Base-by-base conservation (phyloP, 805 yeast genomes). In the Metschnikowia cubensis region DNA sequence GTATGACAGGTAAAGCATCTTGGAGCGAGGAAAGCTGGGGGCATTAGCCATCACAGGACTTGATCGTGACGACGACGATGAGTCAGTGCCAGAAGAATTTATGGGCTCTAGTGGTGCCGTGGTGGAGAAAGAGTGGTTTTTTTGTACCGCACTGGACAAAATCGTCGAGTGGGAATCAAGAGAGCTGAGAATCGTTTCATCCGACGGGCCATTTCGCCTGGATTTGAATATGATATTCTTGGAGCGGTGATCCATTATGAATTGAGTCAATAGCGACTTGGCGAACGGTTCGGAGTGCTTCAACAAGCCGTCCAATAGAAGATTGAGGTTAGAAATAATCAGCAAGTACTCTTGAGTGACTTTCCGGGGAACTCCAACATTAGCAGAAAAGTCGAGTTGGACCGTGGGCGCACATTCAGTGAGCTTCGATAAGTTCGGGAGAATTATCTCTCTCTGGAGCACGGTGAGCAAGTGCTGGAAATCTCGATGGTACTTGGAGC, bases 401-500 rank as follows among this genome's bases (percentile, higher is more conserved):
- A 36, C 35, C 14, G 47, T 18, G 35, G 47, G 35, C 15, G 35
- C 35, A 33, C 20, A 14, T 22, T 34, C 46, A 8, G 39, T 34
- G 21, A 43, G 39, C 17, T 35, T 35, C 4, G 46, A 17, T 22
- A 21, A 6, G 14, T 15, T 35, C 13, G 39, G 38, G 5, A 43
- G 20, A 2, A 21, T 17, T 4, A 35, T 43, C 13, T 35, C 32
- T 15, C 18, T 25, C 37, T 43, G 39, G 11, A 47, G 32, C 29
- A 35, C 22, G 8, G 57, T 35, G 49, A 71, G 74, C 38, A 73
- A 57, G 31, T 66, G 54, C 55, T 69, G 70, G 43, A 73, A 70
- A 37, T 72, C 74, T 47, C 69, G 69, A 53, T 72, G 71, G 35
- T 57, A 53, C 50, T 70, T 71, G 32, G 65, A 65, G 20, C 70